A percentile compares a stretch with the other conserved stretches of the same genome.
Conservation (phyloP, 2,329 filamentous ascomycete species). For the Thielaviopsis punctulata region DNA sequence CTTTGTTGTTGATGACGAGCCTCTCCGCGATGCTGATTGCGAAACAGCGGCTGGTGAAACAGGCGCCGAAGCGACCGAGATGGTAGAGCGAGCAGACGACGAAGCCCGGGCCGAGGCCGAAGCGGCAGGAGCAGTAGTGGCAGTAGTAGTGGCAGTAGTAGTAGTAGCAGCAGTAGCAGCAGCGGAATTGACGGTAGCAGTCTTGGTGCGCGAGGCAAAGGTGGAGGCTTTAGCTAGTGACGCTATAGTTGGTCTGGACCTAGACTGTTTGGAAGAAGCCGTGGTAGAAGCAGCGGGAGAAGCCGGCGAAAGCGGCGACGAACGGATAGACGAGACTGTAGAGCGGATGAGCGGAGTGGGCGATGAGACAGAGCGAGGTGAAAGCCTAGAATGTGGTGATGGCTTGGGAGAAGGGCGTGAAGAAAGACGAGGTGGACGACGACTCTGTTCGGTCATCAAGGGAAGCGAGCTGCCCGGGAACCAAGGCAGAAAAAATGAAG, state of each 20-base stretch:
- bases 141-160: neutral
- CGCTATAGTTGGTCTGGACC: conserved; percentile 8
- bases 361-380: conserved; percentile 7
- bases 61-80: neutral
- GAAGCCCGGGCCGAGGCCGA: neutral
- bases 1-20: neutral
- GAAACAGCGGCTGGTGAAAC: neutral
- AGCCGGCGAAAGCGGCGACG: neutral
- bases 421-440: conserved; percentile 4
- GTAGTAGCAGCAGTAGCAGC: neutral
- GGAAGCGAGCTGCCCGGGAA: conserved; percentile 10
- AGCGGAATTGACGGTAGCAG: neutral
- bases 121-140: neutral
- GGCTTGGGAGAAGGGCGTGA: conserved; percentile 2
- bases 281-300: neutral
- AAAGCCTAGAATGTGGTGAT: neutral
- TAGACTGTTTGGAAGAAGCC: neutral
- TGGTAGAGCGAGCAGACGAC: neutral
- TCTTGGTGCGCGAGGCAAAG: conserved; percentile 5
- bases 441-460: conserved; percentile 10
- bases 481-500: conserved; percentile 9
- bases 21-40: neutral
- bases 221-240: conserved; percentile 7
- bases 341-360: conserved; percentile 4
- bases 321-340: neutral